Base-by-base conservation (phyloP, 768 basidiomycete genomes). In the Chalciporus sphaerocephalus region DNA sequence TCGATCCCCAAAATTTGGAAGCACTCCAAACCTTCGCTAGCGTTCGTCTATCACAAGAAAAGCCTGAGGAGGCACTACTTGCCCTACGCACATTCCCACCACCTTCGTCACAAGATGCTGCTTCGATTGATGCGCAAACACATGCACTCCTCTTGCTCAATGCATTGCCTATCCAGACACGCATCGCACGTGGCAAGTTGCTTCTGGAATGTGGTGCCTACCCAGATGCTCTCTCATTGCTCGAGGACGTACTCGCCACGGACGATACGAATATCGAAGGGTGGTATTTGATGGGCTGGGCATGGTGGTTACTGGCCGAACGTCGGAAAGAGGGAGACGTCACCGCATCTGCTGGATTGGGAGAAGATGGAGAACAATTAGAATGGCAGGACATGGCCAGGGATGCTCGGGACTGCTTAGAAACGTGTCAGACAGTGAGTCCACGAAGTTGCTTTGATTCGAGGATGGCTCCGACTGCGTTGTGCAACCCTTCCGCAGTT, bases 201-300 rank as follows among this genome's bases (percentile, higher is more conserved):
- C 84, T 93, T 59, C 73, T 94, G 18, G 92, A 96, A 62, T 72
- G 93, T 16, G 66, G 72, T 3, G 69, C 86, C 4, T 87, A 80
- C 60, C 70, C 81, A 1, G 80, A 83, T 20, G 92, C 92, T 1
- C 67, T 94, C 5, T 65, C 83, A 10, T 81, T 93, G 12, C 66
- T 95, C 21, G 80, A 88, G 35, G 87, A 85, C 11, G 74, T 93
- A 9, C 82, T 93, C 66, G 77, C 84, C 9, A 67, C 82, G 0
- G 91, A 94, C 62, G 88, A 92, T 53, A 77, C 89, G 58, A 85
- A 90, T 42, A 83, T 92, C 11, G 92, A 94, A 55, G 92, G 85
- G 1, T 94, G 92, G 84, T 95, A 95, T 60, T 78, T 95, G 22
- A 92, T 94, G 65, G 92, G 92, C 42, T 96, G 92, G 92, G 86